Conservation (phyloP, 805 yeast genomes). For the Dipodascus geniculatus region DNA sequence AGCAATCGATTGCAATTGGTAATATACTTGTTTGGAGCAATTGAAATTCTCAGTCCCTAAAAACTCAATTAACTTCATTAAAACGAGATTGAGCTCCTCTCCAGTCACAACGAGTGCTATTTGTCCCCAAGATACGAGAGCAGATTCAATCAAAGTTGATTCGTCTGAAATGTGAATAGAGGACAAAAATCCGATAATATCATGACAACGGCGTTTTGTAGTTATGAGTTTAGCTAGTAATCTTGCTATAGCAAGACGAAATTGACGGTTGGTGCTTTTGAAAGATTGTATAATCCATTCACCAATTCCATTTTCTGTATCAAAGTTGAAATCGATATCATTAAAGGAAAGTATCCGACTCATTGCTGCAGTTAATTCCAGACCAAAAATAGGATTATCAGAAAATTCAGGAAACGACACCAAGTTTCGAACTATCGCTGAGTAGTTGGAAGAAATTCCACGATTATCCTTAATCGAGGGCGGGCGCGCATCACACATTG, state of each 20-base stretch:
- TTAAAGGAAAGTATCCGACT: not conserved
- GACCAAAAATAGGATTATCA: not conserved
- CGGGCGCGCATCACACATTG: not conserved
- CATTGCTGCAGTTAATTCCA: not conserved
- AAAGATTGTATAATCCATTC: not conserved
- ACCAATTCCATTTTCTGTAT: not conserved
- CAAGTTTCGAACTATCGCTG: not conserved
- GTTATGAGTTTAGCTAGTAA: not conserved
- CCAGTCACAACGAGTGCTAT: constrained; percentile 52
- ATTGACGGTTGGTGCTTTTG: not conserved
- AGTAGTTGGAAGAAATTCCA: not conserved
- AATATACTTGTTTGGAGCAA: constrained; percentile 56
- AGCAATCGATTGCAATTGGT: constrained; percentile 50
- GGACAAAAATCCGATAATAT: constrained; percentile 4
- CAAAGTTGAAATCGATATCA: not conserved
- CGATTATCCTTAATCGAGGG: not conserved
- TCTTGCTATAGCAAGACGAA: not conserved
- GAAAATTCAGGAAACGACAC: not conserved
- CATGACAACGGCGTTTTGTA: not conserved
- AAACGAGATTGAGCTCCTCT: constrained; percentile 52
- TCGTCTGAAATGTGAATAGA: constrained; percentile 7
- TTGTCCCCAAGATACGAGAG: constrained; percentile 44
- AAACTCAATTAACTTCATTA: constrained; percentile 53
- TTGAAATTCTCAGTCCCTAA: constrained; percentile 56
- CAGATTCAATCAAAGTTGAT: constrained; percentile 18